Percentiles rank a stretch among this genome's conserved stretches.
phyloP scores from a whole-genome alignment of 257 asterid genomes.

The Salvia miltiorrhiza region DNA sequence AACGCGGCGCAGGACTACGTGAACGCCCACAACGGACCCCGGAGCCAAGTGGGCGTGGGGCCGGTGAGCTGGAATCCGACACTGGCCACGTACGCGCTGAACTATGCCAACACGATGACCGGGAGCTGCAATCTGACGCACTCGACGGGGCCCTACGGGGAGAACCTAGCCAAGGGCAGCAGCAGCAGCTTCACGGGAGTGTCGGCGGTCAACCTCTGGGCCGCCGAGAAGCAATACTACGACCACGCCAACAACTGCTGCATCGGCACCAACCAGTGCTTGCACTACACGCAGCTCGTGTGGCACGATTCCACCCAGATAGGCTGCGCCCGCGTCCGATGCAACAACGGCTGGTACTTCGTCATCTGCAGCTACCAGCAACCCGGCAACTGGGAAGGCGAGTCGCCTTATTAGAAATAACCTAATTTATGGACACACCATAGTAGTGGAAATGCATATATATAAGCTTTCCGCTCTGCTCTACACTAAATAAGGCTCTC shows the following conservation, averaged over 20 bases:
- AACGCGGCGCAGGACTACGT: conserved; percentile 34
- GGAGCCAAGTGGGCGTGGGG: conserved; percentile 34
- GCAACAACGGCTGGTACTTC: conserved; percentile 41
- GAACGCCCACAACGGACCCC: conserved; percentile 36
- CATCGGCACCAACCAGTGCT: conserved; percentile 31
- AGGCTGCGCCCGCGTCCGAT: conserved; percentile 48
- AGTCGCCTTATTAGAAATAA: conserved; percentile 35
- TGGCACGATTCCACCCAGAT: conserved; percentile 40
- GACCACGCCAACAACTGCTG: conserved; percentile 32
- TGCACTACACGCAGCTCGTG: conserved; percentile 62
- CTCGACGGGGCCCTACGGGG: conserved; percentile 55
- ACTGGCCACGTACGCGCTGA: conserved; percentile 37
- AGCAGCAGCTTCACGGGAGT: conserved; percentile 27
- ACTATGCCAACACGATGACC: conserved; percentile 30
- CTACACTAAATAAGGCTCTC: neutral
- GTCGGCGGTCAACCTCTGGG: conserved; percentile 39
- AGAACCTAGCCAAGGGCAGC: conserved; percentile 55
- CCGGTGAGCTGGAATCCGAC: conserved; percentile 36
- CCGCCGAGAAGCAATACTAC: conserved; percentile 29
- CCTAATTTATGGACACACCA: neutral
- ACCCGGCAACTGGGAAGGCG: conserved; percentile 51
- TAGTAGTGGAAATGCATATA: neutral
- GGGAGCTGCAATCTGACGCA: conserved; percentile 33
- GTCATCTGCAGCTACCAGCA: conserved; percentile 49
- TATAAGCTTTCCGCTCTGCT: neutral